Evolutionary conservation across 106 monocot genomes (phyloP).

Genomic region (Amphibolis antarctica): DNA sequence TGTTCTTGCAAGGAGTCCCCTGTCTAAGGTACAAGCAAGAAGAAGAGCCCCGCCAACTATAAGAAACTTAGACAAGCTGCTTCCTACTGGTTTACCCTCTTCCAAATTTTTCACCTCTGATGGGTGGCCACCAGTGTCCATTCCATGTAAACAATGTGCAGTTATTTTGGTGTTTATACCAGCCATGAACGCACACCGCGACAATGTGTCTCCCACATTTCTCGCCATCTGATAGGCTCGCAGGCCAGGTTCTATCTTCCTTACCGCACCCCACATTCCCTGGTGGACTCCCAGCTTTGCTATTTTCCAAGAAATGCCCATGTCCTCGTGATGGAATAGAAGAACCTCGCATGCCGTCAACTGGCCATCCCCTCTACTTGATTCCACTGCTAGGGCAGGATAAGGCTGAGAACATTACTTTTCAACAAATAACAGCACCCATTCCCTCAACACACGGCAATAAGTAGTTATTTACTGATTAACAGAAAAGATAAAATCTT

Average conservation of each 20-base stretch:
- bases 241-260: constrained; percentile 74
- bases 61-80: no score
- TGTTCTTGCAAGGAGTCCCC: no score
- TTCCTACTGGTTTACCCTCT: no score
- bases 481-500: no score
- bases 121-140: no score
- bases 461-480: no score
- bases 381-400: constrained; percentile 41
- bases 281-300: constrained; percentile 80
- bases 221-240: constrained; percentile 58
- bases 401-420: no score
- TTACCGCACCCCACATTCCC: constrained; percentile 95
- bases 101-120: no score
- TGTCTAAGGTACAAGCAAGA: no score
- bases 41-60: no score
- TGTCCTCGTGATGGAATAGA: constrained; percentile 93
- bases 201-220: constrained; percentile 27
- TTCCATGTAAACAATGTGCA: constrained; percentile 24
- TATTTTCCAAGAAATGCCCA: constrained; percentile 92
- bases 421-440: no score
- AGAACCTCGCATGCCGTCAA: constrained; percentile 78
- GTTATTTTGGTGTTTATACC: constrained; percentile 41
- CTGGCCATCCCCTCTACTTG: constrained; percentile 49
- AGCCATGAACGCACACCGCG: constrained; percentile 38
- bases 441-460: no score